Evolutionary conservation across 306 rosid genomes (phyloP), one percentile per base, ranked within the genome.

Genomic region (Vigna radiata): DNA sequence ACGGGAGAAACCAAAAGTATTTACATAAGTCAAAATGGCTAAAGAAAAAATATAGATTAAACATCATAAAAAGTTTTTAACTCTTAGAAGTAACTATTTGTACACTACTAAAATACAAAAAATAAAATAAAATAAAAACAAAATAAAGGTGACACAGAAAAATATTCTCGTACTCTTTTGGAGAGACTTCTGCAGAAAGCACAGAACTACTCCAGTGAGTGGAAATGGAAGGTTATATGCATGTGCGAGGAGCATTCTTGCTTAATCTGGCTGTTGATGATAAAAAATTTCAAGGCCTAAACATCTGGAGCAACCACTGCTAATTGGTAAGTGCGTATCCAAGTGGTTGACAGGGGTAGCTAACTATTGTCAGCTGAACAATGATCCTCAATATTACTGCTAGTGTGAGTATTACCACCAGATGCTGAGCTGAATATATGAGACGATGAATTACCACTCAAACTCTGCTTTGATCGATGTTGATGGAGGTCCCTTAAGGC

Each of bases 401-500:
- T 67, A 39, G 36, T 19, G 46, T 15, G 54, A 76, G 62, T 81
- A 29, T 68, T 46, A 70, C 80, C 82, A 31, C 77, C 83, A 25
- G 89, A 80, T 11, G 83, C 60, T 15, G 90, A 79, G 67, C 59
- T 44, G 46, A 85, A 89, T 66, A 85, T 77, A 43, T 65, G 83
- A 1, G 77, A 12, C 16, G 74, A 77, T 75, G 88, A 84, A 72
- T 67, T 76, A 29, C 55, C 79, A 64, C 77, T 78, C 52, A 17
- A 61, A 81, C 88, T 83, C 53, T 76, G 83, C n/a, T 46, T 67
- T 55, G 81, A 39, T 79, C 73, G 39, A 37, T 75, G 36, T 50
- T 68, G 61, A 23, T 79, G 88, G 75, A 88, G 81, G 82, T 92
- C 95, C 81, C 90, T 85, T 84, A 92, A 88, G 62, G 91, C 91